These are phyloP conservation scores for Hypericum perforatum DNA, from an alignment of 345 rosid species.

Conservation along the genomic window DNA sequence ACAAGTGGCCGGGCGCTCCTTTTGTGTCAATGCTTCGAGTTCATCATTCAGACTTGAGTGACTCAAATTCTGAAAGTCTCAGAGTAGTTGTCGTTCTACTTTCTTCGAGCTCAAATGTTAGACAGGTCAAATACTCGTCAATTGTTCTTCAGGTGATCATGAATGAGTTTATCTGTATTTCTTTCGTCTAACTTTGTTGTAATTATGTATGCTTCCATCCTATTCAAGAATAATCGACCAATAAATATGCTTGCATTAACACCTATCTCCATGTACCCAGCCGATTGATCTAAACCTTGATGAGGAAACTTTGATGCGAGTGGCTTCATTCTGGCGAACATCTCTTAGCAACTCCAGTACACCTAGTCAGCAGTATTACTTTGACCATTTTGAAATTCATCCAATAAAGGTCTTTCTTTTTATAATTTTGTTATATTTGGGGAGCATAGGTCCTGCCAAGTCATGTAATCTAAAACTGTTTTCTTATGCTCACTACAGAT, in stretches of 20 bases:
- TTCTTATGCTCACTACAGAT: slow-evolving; percentile 35
- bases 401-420: slow-evolving; percentile 67
- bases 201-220: slow-evolving; percentile 11
- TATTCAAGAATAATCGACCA: not conserved
- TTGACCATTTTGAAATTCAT: slow-evolving; percentile 90
- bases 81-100: slow-evolving; percentile 45
- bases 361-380: slow-evolving; percentile 68
- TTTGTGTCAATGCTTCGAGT: slow-evolving; percentile 80
- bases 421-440: not conserved
- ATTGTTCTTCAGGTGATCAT: slow-evolving; percentile 66
- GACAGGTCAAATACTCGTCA: slow-evolving; percentile 68
- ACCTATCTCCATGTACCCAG: slow-evolving; percentile 30
- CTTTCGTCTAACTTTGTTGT: slow-evolving; percentile 8
- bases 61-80: slow-evolving; percentile 39
- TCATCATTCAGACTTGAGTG: slow-evolving; percentile 42
- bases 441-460: slow-evolving; percentile 4
- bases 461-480: slow-evolving; percentile 13
- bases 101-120: slow-evolving; percentile 54
- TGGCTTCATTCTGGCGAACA: slow-evolving; percentile 79
- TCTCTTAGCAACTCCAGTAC: slow-evolving; percentile 62
- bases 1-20: slow-evolving; percentile 79
- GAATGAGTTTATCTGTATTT: slow-evolving; percentile 3
- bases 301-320: slow-evolving; percentile 81
- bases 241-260: slow-evolving; percentile 4
- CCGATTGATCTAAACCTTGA: slow-evolving; percentile 81